phyloP scores from a whole-genome alignment of 2,329 filamentous ascomycete genomes.

The Trichoderma sp. region DNA sequence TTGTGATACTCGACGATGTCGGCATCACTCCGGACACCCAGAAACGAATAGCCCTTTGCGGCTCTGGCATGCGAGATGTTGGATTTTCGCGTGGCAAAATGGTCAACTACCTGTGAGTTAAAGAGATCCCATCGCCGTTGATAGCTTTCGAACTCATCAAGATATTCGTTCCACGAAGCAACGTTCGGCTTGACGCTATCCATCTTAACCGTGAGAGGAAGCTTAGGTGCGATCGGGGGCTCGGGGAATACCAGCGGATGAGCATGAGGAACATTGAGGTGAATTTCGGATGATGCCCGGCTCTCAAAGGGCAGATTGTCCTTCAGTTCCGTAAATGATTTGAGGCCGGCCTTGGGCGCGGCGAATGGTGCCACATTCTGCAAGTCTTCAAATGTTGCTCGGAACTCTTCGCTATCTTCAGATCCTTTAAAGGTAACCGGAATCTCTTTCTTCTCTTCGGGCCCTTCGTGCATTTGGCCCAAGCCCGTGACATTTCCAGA shows the following conservation, averaged over 20 bases:
- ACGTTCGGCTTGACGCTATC: slow-evolving; percentile 43
- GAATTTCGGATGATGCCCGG: slow-evolving; percentile 43
- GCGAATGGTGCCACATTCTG: slow-evolving; percentile 55
- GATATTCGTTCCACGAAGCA: slow-evolving; percentile 49
- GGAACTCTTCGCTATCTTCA: slow-evolving; percentile 55
- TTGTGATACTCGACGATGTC: slow-evolving; percentile 57
- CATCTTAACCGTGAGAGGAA: slow-evolving; percentile 42
- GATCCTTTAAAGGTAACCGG: slow-evolving; percentile 45
- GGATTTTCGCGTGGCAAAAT: slow-evolving; percentile 52
- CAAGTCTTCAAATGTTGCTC: slow-evolving; percentile 52
- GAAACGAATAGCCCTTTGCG: slow-evolving; percentile 45
- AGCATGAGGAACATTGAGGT: slow-evolving; percentile 34
- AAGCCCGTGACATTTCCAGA: slow-evolving; percentile 43
- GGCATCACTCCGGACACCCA: slow-evolving; percentile 40
- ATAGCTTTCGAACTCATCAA: slow-evolving; percentile 52
- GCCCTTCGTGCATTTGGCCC: slow-evolving; percentile 23
- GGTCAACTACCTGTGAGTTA: slow-evolving; percentile 51
- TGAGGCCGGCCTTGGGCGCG: slow-evolving; percentile 46
- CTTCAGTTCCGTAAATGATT: slow-evolving; percentile 54
- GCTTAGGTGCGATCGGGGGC: slow-evolving; percentile 48
- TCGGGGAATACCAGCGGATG: slow-evolving; percentile 44
- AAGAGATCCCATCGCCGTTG: slow-evolving; percentile 49
- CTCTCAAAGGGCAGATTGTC: slow-evolving; percentile 57
- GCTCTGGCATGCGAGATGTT: slow-evolving; percentile 39
- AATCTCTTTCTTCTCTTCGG: slow-evolving; percentile 25